Conservation (phyloP, 1,139 yeast species). For the Pichia sp. region DNA sequence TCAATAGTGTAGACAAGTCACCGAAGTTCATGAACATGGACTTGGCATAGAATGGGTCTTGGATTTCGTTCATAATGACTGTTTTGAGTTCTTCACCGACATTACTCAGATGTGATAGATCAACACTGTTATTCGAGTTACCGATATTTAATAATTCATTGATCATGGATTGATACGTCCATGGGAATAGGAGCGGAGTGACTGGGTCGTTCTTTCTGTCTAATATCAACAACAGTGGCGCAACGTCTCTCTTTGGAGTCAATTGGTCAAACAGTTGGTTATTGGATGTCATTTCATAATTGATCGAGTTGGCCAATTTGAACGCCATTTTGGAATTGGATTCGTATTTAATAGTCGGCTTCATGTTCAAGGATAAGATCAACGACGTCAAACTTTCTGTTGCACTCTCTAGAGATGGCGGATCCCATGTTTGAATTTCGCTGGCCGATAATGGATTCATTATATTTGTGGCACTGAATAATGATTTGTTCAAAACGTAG, state of each 20-base stretch:
- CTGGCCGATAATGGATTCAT: slow-evolving; percentile 21
- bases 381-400: slow-evolving; percentile 60
- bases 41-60: slow-evolving; percentile 75
- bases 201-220: slow-evolving; percentile 90
- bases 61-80: slow-evolving; percentile 61
- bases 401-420: slow-evolving; percentile 47
- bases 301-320: slow-evolving; percentile 69
- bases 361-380: slow-evolving; percentile 67
- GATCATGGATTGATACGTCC: slow-evolving; percentile 99
- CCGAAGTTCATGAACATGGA: slow-evolving; percentile 92
- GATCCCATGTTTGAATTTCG: slow-evolving; percentile 42
- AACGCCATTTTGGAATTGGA: slow-evolving; percentile 59
- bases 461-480: slow-evolving; percentile 48
- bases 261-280: slow-evolving; percentile 61
- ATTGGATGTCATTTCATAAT: slow-evolving; percentile 47
- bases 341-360: slow-evolving; percentile 80
- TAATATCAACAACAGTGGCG: slow-evolving; percentile 74
- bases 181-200: slow-evolving; percentile 88
- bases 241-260: slow-evolving; percentile 47
- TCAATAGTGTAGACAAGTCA: slow-evolving; percentile 86
- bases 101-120: slow-evolving; percentile 47
- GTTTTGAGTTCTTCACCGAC: slow-evolving; percentile 52
- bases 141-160: slow-evolving; percentile 84
- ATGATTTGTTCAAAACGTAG: slow-evolving; percentile 64
- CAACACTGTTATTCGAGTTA: slow-evolving; percentile 65